Evolutionary conservation across 345 rosid genomes (phyloP), one percentile per base, ranked within the genome.

Genomic region (Populus davidiana): DNA sequence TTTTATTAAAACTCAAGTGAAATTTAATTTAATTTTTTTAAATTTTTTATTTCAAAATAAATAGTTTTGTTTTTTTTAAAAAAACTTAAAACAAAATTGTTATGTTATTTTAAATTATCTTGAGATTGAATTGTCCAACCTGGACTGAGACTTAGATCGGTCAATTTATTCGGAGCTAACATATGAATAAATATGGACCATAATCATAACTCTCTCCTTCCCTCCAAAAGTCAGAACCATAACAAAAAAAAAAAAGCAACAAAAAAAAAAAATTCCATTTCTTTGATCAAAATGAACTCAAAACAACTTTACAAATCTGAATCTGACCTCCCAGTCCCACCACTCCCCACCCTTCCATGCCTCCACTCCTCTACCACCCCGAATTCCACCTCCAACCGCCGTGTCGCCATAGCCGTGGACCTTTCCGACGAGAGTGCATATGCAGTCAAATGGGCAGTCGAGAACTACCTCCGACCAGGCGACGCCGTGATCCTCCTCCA

Each of bases 401-500:
- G 79, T 52, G 67, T 82, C 63, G 84, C 81, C 71, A 82, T 82
- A 67, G 81, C 81, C 44, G 84, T 82, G 21, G 81, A 82, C 72
- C 79, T 78, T 25, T 78, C 79, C 66, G 81, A 82, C 66, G 76
- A 82, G 54, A 77, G 81, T 69, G 84, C 84, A 8, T 41, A 78
- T 63, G 81, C 84, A 21, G 81, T 82, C 47, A 63, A 65, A 18
- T 82, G 84, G 81, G 85, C 85, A 20, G 74, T 82, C 14, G 47
- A 71, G 20, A 82, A 78, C 77, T 82, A 82, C 70, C 85, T 82
- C 50, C 82, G 82, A 14, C 85, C 85, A 0, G 85, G 82, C 0
- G 98, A 96, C 79, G 94, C 94, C 56, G 96, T 93, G 80, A 81
- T 96, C 84, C 81, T 75, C 66, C 85, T 82, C 71, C 82, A 78